Conservation (phyloP, 1,284 basidiomycete genomes). For the Moniliella sp. region DNA sequence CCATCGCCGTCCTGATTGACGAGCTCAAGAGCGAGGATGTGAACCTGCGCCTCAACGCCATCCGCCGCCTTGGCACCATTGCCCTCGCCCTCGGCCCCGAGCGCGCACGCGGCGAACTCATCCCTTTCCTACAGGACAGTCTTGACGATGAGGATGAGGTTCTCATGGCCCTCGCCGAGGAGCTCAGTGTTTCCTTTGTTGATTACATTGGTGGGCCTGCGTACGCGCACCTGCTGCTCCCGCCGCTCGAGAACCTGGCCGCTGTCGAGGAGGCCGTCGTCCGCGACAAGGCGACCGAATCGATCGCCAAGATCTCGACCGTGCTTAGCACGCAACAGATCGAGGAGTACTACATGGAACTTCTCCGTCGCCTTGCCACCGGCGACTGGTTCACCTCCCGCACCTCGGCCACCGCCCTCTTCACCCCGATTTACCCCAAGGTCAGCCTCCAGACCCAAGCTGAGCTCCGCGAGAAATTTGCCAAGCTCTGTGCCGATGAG, state of each 20-base stretch:
- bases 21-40: conserved; percentile 68
- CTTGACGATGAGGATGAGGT: conserved; percentile 98
- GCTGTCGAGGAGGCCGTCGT: conserved; percentile 95
- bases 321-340: conserved; percentile 59
- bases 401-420: conserved; percentile 82
- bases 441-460: conserved; percentile 46
- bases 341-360: conserved; percentile 75
- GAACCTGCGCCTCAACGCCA: conserved; percentile 72
- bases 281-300: conserved; percentile 92
- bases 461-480: conserved; percentile 69
- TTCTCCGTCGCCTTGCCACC: conserved; percentile 64
- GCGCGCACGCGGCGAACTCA: conserved; percentile 79
- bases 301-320: conserved; percentile 70
- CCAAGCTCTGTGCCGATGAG: conserved; percentile 67
- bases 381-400: conserved; percentile 99
- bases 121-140: conserved; percentile 90
- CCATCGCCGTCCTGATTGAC: conserved; percentile 55
- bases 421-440: conserved; percentile 61
- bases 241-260: conserved; percentile 81
- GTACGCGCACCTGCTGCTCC: conserved; percentile 67
- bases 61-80: conserved; percentile 93
- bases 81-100: conserved; percentile 86
- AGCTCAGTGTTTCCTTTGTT: conserved; percentile 57
- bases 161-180: too few relatives aligned
- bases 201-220: conserved; percentile 83